Base-by-base conservation (phyloP, 2,329 filamentous ascomycete genomes). In the Claviceps arundinis region DNA sequence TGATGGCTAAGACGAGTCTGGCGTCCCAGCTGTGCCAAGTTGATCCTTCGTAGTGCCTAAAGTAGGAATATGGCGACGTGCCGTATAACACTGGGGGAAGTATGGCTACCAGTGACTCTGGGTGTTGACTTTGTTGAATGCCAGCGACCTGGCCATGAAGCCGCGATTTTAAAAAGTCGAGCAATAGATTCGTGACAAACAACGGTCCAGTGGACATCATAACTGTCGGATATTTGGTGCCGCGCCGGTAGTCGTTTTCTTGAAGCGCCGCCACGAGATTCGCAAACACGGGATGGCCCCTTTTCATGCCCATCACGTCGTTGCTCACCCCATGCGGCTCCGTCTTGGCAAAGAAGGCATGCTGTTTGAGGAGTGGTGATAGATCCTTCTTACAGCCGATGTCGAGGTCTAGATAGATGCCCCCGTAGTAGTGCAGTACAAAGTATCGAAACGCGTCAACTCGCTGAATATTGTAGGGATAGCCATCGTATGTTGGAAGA, bases 401-500 rank as follows among this genome's bases (percentile, higher is more conserved):
- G 65, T 93, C 87, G 47, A 91, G 70, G 62, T 93, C 87, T 58
- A 91, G 81, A 66, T 91, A 91, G 52, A 89, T 82, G 42, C 87
- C 87, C 52, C 87, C 87, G 63, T 80, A 90, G 66, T 87, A 80
- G 50, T 82, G 76, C 37, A 93, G 74, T 19, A 89, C 75, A 63
- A 91, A 90, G 69, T 91, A 91, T 49, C 87, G 78, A 60, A 91
- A 85, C 5, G 85, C 75, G 62, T 91, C 87, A 52, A 86, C 84
- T 55, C 85, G 79, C 68, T 90, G 84, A 57, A 91, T 89, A 13
- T 83, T 81, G 65, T 84, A 87, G 37, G 73, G 75, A 68, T 90
- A 91, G 60, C 75, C 75, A 61, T 87, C 81, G 62, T 86, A 93
- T 0, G 83, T 87, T 50, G 80, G 73, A 16, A 88, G 70, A 65